Conservation (phyloP, 257 asterid species). For the Jacaranda copaia region DNA sequence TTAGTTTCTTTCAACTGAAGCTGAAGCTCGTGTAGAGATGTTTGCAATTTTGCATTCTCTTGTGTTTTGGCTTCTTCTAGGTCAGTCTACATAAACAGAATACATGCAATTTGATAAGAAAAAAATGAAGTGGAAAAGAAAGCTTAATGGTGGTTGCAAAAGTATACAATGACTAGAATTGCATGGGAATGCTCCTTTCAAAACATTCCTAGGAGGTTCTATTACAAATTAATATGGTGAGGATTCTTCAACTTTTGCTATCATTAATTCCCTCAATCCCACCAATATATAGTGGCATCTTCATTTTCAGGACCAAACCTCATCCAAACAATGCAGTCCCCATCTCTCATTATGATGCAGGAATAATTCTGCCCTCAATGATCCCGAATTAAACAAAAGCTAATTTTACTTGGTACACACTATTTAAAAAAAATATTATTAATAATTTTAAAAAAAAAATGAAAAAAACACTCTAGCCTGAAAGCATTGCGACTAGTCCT, state of each 20-base stretch:
- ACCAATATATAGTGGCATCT: background rate
- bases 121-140: background rate
- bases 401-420: background rate
- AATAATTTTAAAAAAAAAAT: no score
- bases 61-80: conserved; percentile 93
- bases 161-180: no score
- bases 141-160: no score
- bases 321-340: no score
- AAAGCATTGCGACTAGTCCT: conserved; percentile 3
- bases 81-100: conserved; percentile 64
- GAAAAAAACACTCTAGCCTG: background rate
- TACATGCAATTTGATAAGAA: conserved; percentile 28
- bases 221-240: background rate
- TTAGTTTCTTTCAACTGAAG: conserved; percentile 82
- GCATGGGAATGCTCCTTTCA: no score
- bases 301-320: no score
- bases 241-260: background rate
- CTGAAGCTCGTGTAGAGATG: conserved; percentile 82
- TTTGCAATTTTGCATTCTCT: conserved; percentile 82
- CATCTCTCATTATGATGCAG: no score
- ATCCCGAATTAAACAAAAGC: no score
- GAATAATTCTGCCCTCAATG: no score
- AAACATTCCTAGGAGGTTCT: no score
- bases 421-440: no score
- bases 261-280: background rate